Evolutionary conservation across 495 filamentous ascomycete genomes (phyloP), one percentile per base, ranked within the genome.

Genomic region (Bathelium albidoporum): DNA sequence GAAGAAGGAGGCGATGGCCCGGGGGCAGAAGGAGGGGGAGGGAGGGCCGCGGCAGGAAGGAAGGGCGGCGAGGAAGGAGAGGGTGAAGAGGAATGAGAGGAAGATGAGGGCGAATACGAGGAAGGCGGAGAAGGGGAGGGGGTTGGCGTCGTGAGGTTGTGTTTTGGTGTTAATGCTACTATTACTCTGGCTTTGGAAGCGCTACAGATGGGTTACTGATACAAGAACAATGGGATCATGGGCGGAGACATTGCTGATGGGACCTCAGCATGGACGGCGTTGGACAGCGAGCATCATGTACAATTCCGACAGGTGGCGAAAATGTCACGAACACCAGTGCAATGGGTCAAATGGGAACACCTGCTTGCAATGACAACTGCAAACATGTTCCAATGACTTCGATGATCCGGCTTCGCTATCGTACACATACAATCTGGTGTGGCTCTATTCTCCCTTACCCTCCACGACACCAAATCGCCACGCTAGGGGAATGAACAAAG

Each of bases 1-100:
- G 81, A 95, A 97, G 82, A 85, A 97, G 32, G 85, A 91, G 70
- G 83, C 87, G 76, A 85, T 87, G 75, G 79, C 82, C 64, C 82
- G 82, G 78, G 66, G 59, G 64, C 80, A 78, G 77, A 87, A 86
- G 74, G 79, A 77, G 64, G 72, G 75, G 49, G 82, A 82, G 71
- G 85, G 85, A 62, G 78, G 79, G 1, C 2, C 9, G 49, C n/a
- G 49, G 49, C 26, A 20, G 49, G 49, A 29, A 20, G 49, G 49
- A 16, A 26, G 49, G 24, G 49, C 49, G 49, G 49, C 49, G 49
- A 55, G 49, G 49, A 55, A 55, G 49, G 49, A 55, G 24, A 26
- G 49, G 22, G 24, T 55, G 20, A 55, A 16, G 24, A 55, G 49
- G 49, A 29, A 55, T 26, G 49, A 55, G 49, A 55, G 49, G 49